Evolutionary conservation across 1,284 basidiomycete species (phyloP).

Genomic region (Phenoliferia sp.): DNA sequence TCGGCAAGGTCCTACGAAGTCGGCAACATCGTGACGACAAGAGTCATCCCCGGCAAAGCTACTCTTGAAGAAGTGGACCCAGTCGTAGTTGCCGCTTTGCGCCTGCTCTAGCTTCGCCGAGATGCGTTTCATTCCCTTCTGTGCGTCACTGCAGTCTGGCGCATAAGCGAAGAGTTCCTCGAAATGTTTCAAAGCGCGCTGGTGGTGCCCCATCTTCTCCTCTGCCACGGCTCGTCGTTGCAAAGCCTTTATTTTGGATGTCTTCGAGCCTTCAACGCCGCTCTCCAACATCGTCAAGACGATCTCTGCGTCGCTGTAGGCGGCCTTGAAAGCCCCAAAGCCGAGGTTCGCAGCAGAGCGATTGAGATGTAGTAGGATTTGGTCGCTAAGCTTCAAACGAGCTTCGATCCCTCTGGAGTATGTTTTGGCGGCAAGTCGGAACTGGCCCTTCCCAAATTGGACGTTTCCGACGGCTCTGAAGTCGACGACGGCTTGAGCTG

Average conservation of each 20-base stretch:
- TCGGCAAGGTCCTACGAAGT: slow-evolving; percentile 9
- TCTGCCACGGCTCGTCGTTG: not conserved
- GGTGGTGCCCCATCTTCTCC: not conserved
- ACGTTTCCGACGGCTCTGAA: slow-evolving; percentile 7
- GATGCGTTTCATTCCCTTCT: not conserved
- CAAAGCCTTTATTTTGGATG: not conserved
- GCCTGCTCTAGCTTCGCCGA: not conserved
- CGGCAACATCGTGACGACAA: not conserved
- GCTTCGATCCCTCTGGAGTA: slow-evolving; percentile 2
- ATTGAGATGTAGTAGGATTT: not conserved
- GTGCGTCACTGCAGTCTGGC: not conserved
- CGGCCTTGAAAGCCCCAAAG: not conserved
- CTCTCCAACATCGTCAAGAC: not conserved
- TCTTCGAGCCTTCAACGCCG: not conserved
- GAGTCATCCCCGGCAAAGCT: not conserved
- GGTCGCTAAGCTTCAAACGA: too few relatives aligned
- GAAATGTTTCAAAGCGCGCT: not conserved
- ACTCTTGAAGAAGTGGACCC: not conserved
- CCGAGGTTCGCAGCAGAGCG: slow-evolving; percentile 1
- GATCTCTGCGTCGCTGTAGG: not conserved
- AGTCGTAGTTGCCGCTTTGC: not conserved
- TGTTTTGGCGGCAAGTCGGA: not conserved
- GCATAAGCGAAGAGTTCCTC: not conserved
- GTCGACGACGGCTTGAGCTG: not conserved
- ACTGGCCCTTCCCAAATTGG: not conserved